Base-by-base conservation (phyloP, 2,329 filamentous ascomycete genomes). In the Calonectria pseudoreteaudii region DNA sequence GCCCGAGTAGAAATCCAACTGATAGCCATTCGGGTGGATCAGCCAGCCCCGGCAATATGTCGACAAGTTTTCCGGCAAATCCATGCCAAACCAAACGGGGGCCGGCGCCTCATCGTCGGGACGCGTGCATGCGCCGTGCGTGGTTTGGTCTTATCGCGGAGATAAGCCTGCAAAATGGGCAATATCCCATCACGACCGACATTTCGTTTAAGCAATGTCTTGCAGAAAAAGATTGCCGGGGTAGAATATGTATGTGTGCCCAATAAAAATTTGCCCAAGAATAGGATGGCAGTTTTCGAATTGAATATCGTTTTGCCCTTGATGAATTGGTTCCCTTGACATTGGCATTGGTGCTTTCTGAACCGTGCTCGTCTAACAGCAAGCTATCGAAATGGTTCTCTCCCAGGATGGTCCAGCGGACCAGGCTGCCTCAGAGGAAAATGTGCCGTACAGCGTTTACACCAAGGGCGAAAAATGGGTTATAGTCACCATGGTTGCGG, bases 381-480 rank as follows among this genome's bases (percentile, higher is more conserved):
- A 18, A 16, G 10, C 20, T 60, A 14, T n/a, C 8, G 20, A 36
- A 44, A 72, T 67, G 64, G 34, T 67, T 16, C 31, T 44, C 18
- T 68, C 53, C 3, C 64, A 68, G 31, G 44, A 36, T 3, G 26
- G 5, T n/a, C 18, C 41, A 20, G 28, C 56, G 6, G 68, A 64
- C 6, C 36, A 38, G 18, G 56, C 44, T 38, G 20, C 18, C 9
- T 52, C 52, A 44, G 30, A 20, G 18, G 56, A 52, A 38, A 47
- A 72, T 14, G 53, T 47, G n/a, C 70, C 64, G n/a, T 75, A 71
- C 36, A 73, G 70, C 47, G 56, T 74, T 8, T 76, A 76, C 47
- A 74, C 36, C 4, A 53, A 65, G 10, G 44, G 70, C 36, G 69
- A 76, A 47, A 76, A 74, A 74, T 76, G 74, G 74, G 36, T 73